These are phyloP conservation scores for Wickerhamiella azyma DNA, from an alignment of 805 yeast species.

Conservation along the genomic window DNA sequence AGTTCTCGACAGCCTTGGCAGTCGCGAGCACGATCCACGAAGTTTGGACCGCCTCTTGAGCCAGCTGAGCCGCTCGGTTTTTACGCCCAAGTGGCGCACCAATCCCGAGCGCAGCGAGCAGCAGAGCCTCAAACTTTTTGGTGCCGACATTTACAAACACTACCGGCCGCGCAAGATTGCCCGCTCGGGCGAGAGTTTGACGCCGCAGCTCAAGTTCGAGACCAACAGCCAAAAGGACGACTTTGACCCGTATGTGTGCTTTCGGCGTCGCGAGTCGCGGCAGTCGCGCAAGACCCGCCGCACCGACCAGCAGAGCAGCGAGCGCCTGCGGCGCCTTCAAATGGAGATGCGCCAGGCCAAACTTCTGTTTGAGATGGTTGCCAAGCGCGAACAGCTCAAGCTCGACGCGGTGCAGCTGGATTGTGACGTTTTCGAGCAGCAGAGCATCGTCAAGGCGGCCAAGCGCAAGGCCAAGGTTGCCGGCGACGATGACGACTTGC, in stretches of 20 bases:
- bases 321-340: constrained; percentile 59
- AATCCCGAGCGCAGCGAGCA: constrained; percentile 17
- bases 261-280: constrained; percentile 87
- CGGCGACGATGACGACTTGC: constrained; percentile 70
- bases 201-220: constrained; percentile 70
- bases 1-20: constrained; percentile 25
- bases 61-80: constrained; percentile 17
- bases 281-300: constrained; percentile 94
- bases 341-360: constrained; percentile 66
- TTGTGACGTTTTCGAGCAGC: constrained; percentile 50
- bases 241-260: constrained; percentile 81
- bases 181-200: constrained; percentile 53
- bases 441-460: constrained; percentile 56
- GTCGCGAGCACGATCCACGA: constrained; percentile 45
- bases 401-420: constrained; percentile 51
- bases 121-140: constrained; percentile 34
- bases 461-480: constrained; percentile 64
- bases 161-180: constrained; percentile 66
- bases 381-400: constrained; percentile 58
- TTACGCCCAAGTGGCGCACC: constrained; percentile 14
- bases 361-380: constrained; percentile 51
- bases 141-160: constrained; percentile 57
- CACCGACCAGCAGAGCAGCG: constrained; percentile 81
- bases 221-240: constrained; percentile 71
- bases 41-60: constrained; percentile 22